A percentile compares a stretch with the other conserved stretches of the same genome.
phyloP scores from a whole-genome alignment of 352 stramenopile genomes.

The Thalassiosira hispida region DNA sequence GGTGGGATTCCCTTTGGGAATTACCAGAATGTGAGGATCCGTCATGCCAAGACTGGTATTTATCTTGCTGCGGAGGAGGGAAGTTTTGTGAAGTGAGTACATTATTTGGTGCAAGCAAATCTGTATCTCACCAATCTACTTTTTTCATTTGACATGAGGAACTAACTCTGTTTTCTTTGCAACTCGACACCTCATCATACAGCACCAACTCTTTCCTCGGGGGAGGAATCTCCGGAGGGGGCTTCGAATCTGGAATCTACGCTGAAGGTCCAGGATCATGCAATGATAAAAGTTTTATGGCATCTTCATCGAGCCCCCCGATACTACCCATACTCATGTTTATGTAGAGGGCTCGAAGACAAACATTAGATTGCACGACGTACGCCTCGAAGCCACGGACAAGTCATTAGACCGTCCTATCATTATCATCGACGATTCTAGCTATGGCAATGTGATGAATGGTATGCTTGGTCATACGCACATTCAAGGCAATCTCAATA shows the following conservation, averaged over 20 bases:
- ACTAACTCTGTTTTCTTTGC: too few relatives aligned
- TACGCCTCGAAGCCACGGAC: conserved; percentile 36
- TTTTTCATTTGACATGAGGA: not conserved
- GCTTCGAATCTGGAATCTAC: conserved; percentile 31
- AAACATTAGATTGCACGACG: conserved; percentile 41
- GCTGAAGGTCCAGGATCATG: conserved; percentile 37
- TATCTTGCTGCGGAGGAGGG: conserved; percentile 31
- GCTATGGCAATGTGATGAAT: conserved; percentile 55
- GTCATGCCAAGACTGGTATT: conserved; percentile 51
- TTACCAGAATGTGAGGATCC: conserved; percentile 48
- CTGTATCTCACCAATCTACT: conserved; percentile 9
- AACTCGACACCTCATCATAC: too few relatives aligned
- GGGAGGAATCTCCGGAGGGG: conserved; percentile 45
- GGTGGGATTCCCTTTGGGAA: conserved; percentile 34
- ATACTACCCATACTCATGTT: conserved; percentile 33
- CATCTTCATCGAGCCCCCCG: conserved; percentile 35
- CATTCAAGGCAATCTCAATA: conserved; percentile 41
- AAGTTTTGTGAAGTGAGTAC: conserved; percentile 47
- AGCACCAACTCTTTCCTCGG: conserved; percentile 37
- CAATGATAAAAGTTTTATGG: conserved; percentile 61
- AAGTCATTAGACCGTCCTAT: conserved; percentile 34
- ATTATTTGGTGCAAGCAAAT: not conserved
- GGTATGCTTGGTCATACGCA: conserved; percentile 47
- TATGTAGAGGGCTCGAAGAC: conserved; percentile 50
- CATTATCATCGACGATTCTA: conserved; percentile 45